Base-by-base conservation (phyloP, 306 rosid species). In the Lathyrus oleraceus region DNA sequence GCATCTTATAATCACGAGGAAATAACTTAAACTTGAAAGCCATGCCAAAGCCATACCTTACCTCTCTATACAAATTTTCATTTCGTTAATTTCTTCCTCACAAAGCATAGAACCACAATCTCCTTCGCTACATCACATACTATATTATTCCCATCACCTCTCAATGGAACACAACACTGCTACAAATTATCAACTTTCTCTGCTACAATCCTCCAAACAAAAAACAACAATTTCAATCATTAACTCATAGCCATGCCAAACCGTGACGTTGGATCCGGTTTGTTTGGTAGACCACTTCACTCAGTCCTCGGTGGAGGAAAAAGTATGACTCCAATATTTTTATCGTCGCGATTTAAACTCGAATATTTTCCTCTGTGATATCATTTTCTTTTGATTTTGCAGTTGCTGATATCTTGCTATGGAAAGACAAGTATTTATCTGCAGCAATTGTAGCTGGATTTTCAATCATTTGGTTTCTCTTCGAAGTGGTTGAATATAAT, bases 1-100 rank as follows among this genome's bases (percentile, higher is more conserved):
- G 39, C 39, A 23, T 74, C 19, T 61, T 19, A 35, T 7, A 65
- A 60, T 49, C 82, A 73, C 65, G 77, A 80, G 78, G 57, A 47
- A 48, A 73, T 75, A 57, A 57, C 27, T 57, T 68, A 83, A 82
- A 71, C 87, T 83, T 87, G 76, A 70, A 65, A 43, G 69, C 30
- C 74, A 81, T 81, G 85, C 81, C 76, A 65, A 87, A 83, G 86
- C 69, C 82, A 87, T 83, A 66, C 90, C 84, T 87, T 85, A 64
- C 85, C 81, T 52, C 59, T 35, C 16, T 49, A 51, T 30, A 13
- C 61, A 0, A 64, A 57, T 21, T 16, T 65, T 2, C 65, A 42
- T 53, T 74, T 76, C 11, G 61, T 73, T 65, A 23, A 73, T 82
- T 74, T 75, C 84, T 78, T 89, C 28, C 60, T 52, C 5, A 53